phyloP scores from a whole-genome alignment of 202 grass and related monocot genomes.

The Elaeis oleifera region DNA sequence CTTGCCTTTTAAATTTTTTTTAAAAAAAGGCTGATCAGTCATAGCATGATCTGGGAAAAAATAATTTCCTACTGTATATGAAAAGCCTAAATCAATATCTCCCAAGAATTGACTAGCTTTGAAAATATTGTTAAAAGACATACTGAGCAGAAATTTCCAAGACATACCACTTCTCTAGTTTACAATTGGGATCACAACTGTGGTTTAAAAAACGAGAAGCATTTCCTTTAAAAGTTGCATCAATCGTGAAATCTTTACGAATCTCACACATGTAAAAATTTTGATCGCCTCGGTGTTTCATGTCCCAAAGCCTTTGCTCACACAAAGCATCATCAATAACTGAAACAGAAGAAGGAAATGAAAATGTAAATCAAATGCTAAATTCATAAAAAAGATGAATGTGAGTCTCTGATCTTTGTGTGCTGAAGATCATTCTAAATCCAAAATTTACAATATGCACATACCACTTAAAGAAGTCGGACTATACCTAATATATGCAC shows the following conservation, averaged over 20 bases:
- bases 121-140: no score
- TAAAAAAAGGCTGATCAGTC: conserved; percentile 25
- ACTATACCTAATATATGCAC: no score
- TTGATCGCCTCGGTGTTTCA: conserved; percentile 58
- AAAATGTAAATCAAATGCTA: conserved; percentile 1
- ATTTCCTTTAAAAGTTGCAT: conserved; percentile 98
- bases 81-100: no score
- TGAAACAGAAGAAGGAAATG: conserved; percentile 29
- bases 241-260: conserved; percentile 92
- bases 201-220: conserved; percentile 88
- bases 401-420: no score
- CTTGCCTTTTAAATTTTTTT: conserved; percentile 34
- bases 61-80: no score
- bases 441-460: no score
- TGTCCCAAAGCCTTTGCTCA: conserved; percentile 88
- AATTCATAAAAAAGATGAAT: not conserved
- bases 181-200: conserved; percentile 92
- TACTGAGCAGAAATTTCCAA: no score
- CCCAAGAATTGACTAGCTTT: no score
- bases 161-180: conserved; percentile 90
- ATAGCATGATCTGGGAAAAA: not conserved
- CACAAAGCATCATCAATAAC: conserved; percentile 87
- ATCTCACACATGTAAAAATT: conserved; percentile 99
- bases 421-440: no score
- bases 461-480: no score